Evolutionary conservation across 495 filamentous ascomycete genomes (phyloP).

Genomic region (Penicillium coprophilum): DNA sequence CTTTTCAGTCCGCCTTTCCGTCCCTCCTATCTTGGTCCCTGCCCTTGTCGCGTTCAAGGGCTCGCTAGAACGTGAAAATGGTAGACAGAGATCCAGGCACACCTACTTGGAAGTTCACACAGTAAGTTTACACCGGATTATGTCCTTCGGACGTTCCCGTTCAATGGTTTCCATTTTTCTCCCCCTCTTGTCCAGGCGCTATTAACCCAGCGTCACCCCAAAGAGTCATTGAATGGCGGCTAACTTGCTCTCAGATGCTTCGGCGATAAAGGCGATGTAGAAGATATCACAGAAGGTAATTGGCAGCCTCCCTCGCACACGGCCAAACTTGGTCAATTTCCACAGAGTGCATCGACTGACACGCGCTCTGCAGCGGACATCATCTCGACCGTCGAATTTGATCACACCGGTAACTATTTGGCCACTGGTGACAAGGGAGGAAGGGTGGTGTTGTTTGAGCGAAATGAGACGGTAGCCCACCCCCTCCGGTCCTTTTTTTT

Average conservation of each 20-base stretch:
- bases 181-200: background rate
- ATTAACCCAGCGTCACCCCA: background rate
- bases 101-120: conserved; percentile 99
- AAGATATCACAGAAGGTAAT: conserved; percentile 98
- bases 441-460: conserved; percentile 92
- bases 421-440: conserved; percentile 98
- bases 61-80: conserved; percentile 67
- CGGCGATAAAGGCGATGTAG: conserved; percentile 98
- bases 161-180: background rate
- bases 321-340: conserved; percentile 13
- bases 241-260: conserved; percentile 72
- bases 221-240: conserved; percentile 1
- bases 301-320: conserved; percentile 5
- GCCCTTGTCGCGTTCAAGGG: conserved; percentile 27
- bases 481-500: conserved; percentile 5
- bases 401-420: conserved; percentile 97
- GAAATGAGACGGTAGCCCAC: conserved; percentile 83
- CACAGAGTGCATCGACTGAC: conserved; percentile 17
- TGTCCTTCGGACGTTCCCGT: background rate
- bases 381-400: conserved; percentile 98
- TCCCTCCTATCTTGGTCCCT: conserved; percentile 16
- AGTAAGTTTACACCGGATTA: conserved; percentile 66
- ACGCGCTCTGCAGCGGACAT: conserved; percentile 72
- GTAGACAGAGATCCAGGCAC: conserved; percentile 90
- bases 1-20: conserved; percentile 6